Base-by-base conservation (phyloP, 805 yeast genomes). In the Starmera pachycereana region DNA sequence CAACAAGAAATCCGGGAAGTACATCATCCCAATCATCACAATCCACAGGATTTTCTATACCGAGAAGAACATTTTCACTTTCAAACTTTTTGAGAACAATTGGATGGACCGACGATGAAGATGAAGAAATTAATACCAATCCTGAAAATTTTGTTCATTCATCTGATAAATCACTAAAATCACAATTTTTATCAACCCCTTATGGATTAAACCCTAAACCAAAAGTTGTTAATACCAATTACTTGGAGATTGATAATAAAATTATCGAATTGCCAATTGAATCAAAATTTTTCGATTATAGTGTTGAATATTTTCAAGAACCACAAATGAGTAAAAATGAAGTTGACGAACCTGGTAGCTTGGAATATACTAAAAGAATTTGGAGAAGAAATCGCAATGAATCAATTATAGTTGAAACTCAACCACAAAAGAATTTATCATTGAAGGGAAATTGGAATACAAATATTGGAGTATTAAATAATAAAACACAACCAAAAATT, bases 351-450 rank as follows among this genome's bases (percentile, higher is more conserved):
- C 92, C 95, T 0, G 97, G 97, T 0, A 85, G 96, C 41, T 76
- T 80, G 43, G 89, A 85, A 46, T 86, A 85, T 51, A 77, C 84
- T 30, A 79, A 76, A 47, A 68, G 94, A 42, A 61, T 85, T 19
- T 92, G 97, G 97, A 71, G 96, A 50, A 71, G 95, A 46, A 83
- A 82, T 52, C 69, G 97, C 49, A 92, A 92, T 55, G 97, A 92
- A 56, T 59, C 72, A 3, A 84, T 88, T 29, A 84, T 92, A 42
- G 82, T 81, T 32, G 85, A 82, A 45, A 89, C 98, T 0, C 98
- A 92, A 54, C 79, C 82, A 2, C 95, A 90, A 53, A 90, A 90
- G 59, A 82, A 78, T 36, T 53, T 86, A 50, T 84, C 97, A 0
- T 61, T 89, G 6, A 69, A 76, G 29, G 96, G 97, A 2, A 78